Base-by-base conservation (phyloP, 2,329 filamentous ascomycete genomes). In the Claviceps maximensis region DNA sequence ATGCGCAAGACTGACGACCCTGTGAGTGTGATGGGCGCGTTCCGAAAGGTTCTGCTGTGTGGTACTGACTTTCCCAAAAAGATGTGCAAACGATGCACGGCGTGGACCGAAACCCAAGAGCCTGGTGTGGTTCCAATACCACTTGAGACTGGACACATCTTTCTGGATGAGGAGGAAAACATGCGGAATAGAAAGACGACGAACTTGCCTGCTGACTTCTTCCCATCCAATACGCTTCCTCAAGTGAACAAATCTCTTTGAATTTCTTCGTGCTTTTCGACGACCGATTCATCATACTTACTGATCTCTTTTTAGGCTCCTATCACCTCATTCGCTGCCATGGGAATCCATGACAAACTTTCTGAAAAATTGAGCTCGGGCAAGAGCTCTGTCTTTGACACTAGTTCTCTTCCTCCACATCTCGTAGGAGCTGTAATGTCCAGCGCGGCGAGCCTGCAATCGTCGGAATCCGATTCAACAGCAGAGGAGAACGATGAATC, bases 81-180 rank as follows among this genome's bases (percentile, higher is more conserved):
- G 69, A 58, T 58, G 38, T 72, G 69, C 55, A 59, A 55, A 42
- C 56, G 59, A 52, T 72, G 69, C 51, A 60, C 58, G 10, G 67
- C 63, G 3, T 72, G 69, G 69, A 59, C 53, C 0, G 65, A 67
- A 33, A 64, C 61, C 1, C 67, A 70, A 41, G 69, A 71, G 36
- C 63, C 63, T 0, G 58, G 56, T 1, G 63, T 69, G 2, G 59
- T 57, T 0, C 66, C 67, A 0, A 51, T 54, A 0, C 61, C 62
- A 0, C 57, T 68, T 1, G 62, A 63, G 29, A 67, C 66, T 0
- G 67, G 66, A 0, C 66, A 69, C 31, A 54, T 66, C 12, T 67
- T 66, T 0, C 46, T 58, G 0, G 67, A 69, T 31, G 67, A 69
- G 42, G 31, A 38, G 1, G 52, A 58, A 63, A 58, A 55, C 19